phyloP scores from a whole-genome alignment of 1,284 basidiomycete species.

The Fomes fomentarius region DNA sequence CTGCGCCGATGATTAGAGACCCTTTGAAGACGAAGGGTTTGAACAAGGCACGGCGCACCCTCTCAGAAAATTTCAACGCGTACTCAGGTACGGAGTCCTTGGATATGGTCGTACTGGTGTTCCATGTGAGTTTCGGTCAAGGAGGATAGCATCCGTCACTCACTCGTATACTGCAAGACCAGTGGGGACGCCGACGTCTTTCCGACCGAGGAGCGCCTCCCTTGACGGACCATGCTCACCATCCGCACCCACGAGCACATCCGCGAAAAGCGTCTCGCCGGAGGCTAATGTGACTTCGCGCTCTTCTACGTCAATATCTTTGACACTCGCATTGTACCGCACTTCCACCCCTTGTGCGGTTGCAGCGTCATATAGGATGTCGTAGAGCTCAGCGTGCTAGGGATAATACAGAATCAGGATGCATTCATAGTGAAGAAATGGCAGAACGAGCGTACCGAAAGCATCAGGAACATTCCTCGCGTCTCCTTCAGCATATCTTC shows the following conservation, averaged over 20 bases:
- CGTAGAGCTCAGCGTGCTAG: slow-evolving; percentile 45
- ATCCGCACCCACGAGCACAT: slow-evolving; percentile 69
- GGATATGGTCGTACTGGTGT: slow-evolving; percentile 4
- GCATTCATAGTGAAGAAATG: background rate
- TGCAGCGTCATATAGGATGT: slow-evolving; percentile 47
- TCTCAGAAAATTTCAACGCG: background rate
- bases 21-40: no score
- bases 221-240: slow-evolving; percentile 42
- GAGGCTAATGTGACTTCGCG: slow-evolving; percentile 44
- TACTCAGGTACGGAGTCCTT: background rate
- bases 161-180: slow-evolving; percentile 49
- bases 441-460: slow-evolving; percentile 42
- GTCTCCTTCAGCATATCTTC: slow-evolving; percentile 56
- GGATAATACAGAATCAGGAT: background rate
- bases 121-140: background rate
- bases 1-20: no score
- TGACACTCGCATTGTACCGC: slow-evolving; percentile 22
- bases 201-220: slow-evolving; percentile 33
- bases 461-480: slow-evolving; percentile 54
- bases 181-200: slow-evolving; percentile 33
- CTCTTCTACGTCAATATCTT: slow-evolving; percentile 23
- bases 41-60: slow-evolving; percentile 8
- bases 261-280: slow-evolving; percentile 51
- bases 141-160: no score
- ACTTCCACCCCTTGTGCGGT: slow-evolving; percentile 34